phyloP scores from a whole-genome alignment of 2,329 filamentous ascomycete genomes.

The Pyrenochaeta sp. region DNA sequence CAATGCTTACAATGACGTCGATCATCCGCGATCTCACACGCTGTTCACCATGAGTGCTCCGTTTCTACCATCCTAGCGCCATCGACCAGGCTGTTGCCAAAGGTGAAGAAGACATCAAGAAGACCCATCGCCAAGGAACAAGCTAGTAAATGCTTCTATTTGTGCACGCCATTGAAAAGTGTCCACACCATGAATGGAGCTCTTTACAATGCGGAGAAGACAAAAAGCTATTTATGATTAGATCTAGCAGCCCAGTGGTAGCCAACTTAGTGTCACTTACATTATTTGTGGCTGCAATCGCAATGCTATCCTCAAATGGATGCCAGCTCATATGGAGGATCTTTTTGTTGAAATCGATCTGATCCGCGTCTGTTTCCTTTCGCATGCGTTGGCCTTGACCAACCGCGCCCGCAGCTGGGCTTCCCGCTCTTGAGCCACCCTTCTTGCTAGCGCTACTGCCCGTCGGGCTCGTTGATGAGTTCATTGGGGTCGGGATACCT shows the following conservation, averaged over 20 bases:
- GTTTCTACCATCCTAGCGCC: conserved; percentile 44
- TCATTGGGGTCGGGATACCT: conserved; percentile 96
- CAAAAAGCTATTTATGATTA: conserved; percentile 59
- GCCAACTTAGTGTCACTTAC: conserved; percentile 65
- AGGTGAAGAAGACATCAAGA: conserved; percentile 38
- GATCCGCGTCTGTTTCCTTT: conserved; percentile 98
- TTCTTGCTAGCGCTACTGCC: conserved; percentile 79
- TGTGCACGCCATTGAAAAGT: conserved; percentile 35
- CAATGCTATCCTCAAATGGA: conserved; percentile 99
- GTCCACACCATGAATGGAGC: conserved; percentile 29
- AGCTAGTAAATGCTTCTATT: conserved; percentile 38
- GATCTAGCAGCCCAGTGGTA: background rate
- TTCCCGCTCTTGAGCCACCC: conserved; percentile 84
- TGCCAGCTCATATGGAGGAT: conserved; percentile 99
- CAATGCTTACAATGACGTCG: conserved; percentile 39
- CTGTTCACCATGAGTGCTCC: conserved; percentile 30
- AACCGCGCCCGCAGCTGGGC: conserved; percentile 75
- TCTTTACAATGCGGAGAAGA: conserved; percentile 62
- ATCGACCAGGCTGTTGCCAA: conserved; percentile 33
- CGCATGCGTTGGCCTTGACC: conserved; percentile 93
- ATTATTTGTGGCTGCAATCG: conserved; percentile 99
- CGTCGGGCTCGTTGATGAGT: conserved; percentile 77
- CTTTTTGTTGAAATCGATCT: conserved; percentile 99
- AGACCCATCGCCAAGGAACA: conserved; percentile 37
- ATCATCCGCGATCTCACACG: conserved; percentile 32